These are phyloP conservation scores for Saccharomyces pastorianus DNA, from an alignment of 1,139 yeast genomes.

Conservation along the genomic window DNA sequence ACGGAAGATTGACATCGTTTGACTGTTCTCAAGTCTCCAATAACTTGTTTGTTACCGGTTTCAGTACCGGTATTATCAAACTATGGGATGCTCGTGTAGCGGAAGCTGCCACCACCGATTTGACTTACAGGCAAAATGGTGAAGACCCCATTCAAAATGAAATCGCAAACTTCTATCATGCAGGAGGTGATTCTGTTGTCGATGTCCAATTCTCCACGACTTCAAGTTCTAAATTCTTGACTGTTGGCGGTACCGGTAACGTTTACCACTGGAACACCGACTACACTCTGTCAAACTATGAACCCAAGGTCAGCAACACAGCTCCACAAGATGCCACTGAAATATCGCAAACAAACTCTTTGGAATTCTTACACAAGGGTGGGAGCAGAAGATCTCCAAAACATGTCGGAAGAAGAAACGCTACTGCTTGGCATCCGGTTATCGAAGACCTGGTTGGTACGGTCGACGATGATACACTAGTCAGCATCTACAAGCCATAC, in stretches of 20 bases:
- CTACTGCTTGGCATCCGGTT: conserved; percentile 25
- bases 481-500: conserved; percentile 24
- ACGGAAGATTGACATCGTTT: conserved; percentile 24
- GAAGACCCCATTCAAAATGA: conserved; percentile 25
- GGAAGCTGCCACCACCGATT: conserved; percentile 20
- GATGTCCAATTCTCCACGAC: conserved; percentile 26
- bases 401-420: conserved; percentile 16
- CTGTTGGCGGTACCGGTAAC: conserved; percentile 29
- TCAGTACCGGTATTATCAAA: conserved; percentile 27
- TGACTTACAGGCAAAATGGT: conserved; percentile 21
- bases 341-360: conserved; percentile 17
- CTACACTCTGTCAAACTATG: conserved; percentile 14
- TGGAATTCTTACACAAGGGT: conserved; percentile 24
- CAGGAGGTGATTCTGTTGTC: conserved; percentile 27
- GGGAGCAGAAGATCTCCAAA: conserved; percentile 18
- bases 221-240: conserved; percentile 24
- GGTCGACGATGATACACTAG: conserved; percentile 24
- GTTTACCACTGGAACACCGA: conserved; percentile 31
- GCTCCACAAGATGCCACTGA: conserved; percentile 17
- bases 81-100: conserved; percentile 30
- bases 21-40: conserved; percentile 23
- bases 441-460: conserved; percentile 23
- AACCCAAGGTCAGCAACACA: conserved; percentile 3
- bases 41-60: conserved; percentile 27
- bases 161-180: conserved; percentile 22